A percentile compares a stretch with the other conserved stretches of the same genome.
These are phyloP conservation scores for Fragaria iinumae DNA, from an alignment of 306 rosid species.

Conservation along the genomic window DNA sequence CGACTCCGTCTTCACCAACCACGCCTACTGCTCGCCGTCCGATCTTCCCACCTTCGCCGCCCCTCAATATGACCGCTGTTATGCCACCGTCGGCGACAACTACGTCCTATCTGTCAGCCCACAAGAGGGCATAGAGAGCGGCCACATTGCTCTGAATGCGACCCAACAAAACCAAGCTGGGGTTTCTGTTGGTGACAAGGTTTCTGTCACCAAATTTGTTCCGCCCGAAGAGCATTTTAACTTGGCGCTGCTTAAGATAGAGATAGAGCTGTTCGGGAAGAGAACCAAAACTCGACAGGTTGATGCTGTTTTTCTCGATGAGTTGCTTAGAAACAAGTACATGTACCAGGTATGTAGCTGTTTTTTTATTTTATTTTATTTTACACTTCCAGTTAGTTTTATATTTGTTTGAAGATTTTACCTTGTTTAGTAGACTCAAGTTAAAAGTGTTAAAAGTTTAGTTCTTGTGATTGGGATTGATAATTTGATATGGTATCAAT, in stretches of 20 bases:
- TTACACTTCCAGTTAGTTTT: not conserved
- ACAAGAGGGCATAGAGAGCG: conserved; percentile 58
- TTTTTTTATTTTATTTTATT: not conserved
- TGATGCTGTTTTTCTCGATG: conserved; percentile 70
- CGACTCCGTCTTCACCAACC: conserved; percentile 65
- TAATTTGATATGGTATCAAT: not conserved
- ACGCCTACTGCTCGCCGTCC: conserved; percentile 66
- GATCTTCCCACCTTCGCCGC: conserved; percentile 68
- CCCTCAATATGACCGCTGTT: conserved; percentile 46
- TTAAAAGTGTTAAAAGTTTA: not conserved
- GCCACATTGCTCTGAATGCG: conserved; percentile 74
- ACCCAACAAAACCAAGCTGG: conserved; percentile 77
- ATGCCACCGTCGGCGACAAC: conserved; percentile 42
- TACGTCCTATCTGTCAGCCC: conserved; percentile 69
- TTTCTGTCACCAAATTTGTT: conserved; percentile 57
- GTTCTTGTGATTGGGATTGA: not conserved
- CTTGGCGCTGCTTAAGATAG: conserved; percentile 68
- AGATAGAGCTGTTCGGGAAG: conserved; percentile 72
- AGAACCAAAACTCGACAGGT: conserved; percentile 79
- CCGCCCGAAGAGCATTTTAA: conserved; percentile 62
- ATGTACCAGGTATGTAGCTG: conserved; percentile 53
- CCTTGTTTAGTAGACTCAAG: not conserved
- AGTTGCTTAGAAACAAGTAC: conserved; percentile 61
- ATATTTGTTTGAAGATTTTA: not conserved
- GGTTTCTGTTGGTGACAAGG: conserved; percentile 65